These are phyloP conservation scores for Ogataea henricii DNA, from an alignment of 805 yeast species.

Conservation along the genomic window DNA sequence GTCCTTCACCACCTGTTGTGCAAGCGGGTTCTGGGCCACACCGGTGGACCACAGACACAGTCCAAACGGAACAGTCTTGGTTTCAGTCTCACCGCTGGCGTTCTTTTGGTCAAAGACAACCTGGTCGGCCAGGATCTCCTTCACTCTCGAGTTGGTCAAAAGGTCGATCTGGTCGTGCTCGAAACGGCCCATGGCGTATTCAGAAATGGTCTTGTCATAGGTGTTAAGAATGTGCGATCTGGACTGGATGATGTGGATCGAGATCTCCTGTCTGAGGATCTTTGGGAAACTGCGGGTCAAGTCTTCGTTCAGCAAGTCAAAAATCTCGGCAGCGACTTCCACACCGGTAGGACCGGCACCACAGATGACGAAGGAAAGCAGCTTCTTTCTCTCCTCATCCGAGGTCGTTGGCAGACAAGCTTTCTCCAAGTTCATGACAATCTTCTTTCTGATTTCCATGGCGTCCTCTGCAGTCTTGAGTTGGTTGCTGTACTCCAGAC, in stretches of 20 bases:
- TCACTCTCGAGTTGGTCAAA: constrained; percentile 64
- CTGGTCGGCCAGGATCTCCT: constrained; percentile 54
- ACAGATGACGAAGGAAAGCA: constrained; percentile 65
- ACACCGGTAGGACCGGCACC: constrained; percentile 82
- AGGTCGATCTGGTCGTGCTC: constrained; percentile 63
- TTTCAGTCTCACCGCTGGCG: constrained; percentile 40
- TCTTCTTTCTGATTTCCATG: constrained; percentile 52
- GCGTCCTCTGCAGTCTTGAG: constrained; percentile 72
- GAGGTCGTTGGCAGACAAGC: constrained; percentile 68
- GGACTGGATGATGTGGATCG: constrained; percentile 70
- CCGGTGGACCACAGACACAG: constrained; percentile 78
- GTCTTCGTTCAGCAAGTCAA: constrained; percentile 67
- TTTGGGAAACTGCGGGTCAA: constrained; percentile 57
- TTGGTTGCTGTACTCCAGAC: constrained; percentile 61
- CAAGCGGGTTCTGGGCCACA: constrained; percentile 64
- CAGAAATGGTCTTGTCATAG: constrained; percentile 63
- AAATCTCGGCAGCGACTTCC: constrained; percentile 72
- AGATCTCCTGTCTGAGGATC: constrained; percentile 59
- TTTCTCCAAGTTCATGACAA: constrained; percentile 55
- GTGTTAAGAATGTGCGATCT: constrained; percentile 68
- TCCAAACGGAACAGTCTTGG: constrained; percentile 62
- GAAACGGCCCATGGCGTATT: constrained; percentile 65
- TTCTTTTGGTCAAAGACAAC: constrained; percentile 59
- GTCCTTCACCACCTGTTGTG: constrained; percentile 53
- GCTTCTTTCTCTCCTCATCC: constrained; percentile 60